phyloP scores from a whole-genome alignment of 179 eudicot genomes.

The Beta macrorhiza region DNA sequence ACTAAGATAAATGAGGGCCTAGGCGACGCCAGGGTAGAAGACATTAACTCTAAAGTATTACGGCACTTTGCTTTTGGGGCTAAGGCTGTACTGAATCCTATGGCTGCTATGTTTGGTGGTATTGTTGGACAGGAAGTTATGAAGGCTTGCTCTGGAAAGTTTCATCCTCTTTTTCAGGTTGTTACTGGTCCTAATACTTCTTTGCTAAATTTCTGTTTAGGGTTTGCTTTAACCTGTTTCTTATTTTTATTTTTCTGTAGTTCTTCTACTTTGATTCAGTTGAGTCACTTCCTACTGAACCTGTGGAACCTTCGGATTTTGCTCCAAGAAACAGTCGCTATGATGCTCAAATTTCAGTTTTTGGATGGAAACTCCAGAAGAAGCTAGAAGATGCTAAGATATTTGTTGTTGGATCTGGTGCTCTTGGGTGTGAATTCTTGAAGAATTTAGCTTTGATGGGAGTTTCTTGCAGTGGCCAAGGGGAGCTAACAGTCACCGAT shows the following conservation, averaged over 20 bases:
- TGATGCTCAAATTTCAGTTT: conserved; percentile 91
- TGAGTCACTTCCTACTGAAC: conserved; percentile 82
- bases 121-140: conserved; percentile 88
- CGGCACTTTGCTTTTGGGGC: conserved; percentile 78
- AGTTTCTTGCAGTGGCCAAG: conserved; percentile 65
- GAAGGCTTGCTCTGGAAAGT: conserved; percentile 97
- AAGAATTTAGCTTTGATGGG: conserved; percentile 96
- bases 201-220: neutral
- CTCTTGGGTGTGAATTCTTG: conserved; percentile 91
- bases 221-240: neutral
- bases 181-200: neutral
- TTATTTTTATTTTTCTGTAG: conserved; percentile 33
- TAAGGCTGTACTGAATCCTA: conserved; percentile 84
- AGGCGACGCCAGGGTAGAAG: conserved; percentile 57
- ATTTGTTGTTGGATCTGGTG: conserved; percentile 93
- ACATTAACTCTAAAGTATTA: conserved; percentile 59
- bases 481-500: conserved; percentile 80
- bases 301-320: conserved; percentile 57
- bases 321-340: conserved; percentile 81
- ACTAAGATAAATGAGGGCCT: conserved; percentile 46
- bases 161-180: conserved; percentile 92
- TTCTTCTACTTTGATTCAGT: conserved; percentile 93
- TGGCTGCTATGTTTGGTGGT: conserved; percentile 99
- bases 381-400: conserved; percentile 71
- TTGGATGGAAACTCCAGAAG: conserved; percentile 77